phyloP scores from a whole-genome alignment of 2,329 filamentous ascomycete genomes.

The Alternaria arbusti region DNA sequence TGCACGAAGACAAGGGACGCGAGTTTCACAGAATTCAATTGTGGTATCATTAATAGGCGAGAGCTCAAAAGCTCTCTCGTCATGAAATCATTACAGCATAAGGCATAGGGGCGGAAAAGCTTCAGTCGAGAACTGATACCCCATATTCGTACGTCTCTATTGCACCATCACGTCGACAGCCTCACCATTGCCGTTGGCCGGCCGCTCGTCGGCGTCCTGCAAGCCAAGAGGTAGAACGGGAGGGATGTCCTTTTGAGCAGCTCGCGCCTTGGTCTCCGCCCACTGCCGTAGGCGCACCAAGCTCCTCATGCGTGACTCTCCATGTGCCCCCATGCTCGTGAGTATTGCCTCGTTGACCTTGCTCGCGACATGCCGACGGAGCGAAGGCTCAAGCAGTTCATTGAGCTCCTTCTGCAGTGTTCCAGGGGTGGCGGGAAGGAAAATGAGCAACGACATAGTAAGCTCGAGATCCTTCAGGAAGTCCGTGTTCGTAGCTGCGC shows the following conservation, averaged over 20 bases:
- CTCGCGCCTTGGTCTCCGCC: constrained; percentile 72
- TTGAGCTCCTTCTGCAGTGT: constrained; percentile 77
- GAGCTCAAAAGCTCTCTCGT: neutral
- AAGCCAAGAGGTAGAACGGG: constrained; percentile 51
- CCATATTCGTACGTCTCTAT: constrained; percentile 5
- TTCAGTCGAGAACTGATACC: neutral
- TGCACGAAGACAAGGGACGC: neutral
- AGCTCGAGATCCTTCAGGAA: constrained; percentile 88
- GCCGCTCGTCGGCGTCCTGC: constrained; percentile 41
- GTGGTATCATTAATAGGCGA: neutral
- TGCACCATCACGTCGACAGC: constrained; percentile 46
- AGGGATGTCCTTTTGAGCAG: constrained; percentile 52
- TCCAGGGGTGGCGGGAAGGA: constrained; percentile 67
- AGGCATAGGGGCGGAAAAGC: neutral
- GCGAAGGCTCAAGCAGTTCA: constrained; percentile 76
- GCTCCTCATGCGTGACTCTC: constrained; percentile 81
- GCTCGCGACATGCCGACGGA: constrained; percentile 83
- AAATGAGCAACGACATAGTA: constrained; percentile 91
- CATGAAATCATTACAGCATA: neutral
- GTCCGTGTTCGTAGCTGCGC: constrained; percentile 78
- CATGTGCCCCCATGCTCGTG: constrained; percentile 70
- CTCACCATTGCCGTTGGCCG: constrained; percentile 39
- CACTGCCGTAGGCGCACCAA: constrained; percentile 84
- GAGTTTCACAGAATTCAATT: neutral
- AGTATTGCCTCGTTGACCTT: constrained; percentile 90